Base-by-base conservation (phyloP, 306 rosid genomes). In the Vigna reflexopilosa region DNA sequence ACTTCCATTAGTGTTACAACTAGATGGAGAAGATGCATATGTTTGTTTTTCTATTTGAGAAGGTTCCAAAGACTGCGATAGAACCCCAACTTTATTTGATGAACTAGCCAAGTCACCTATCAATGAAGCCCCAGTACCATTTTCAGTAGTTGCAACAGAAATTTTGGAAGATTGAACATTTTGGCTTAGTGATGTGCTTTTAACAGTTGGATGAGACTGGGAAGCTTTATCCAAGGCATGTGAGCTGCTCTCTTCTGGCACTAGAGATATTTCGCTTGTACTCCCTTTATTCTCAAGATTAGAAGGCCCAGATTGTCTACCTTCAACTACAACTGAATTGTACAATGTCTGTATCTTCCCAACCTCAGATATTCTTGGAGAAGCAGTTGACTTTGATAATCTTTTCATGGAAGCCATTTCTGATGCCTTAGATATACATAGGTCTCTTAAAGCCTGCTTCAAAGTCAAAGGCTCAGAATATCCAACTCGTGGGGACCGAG, bases 371-470 rank as follows among this genome's bases (percentile, higher is more conserved):
- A 81, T 69, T 84, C 96, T 84, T 48, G 97, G 83, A 83, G 97
- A 85, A 78, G 85, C 80, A 49, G 94, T 77, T 54, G 90, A 85
- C 89, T 96, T 93, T 44, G 99, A 91, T 80, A 93, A 86, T 45
- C 99, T 90, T 75, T 86, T 93, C 88, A 86, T 88, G 48, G 98
- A 96, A 82, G 99, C 99, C 98, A 96, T 87, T 90, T 96, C 99
- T 14, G 99, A 93, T 62, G 99, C 99, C 95, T 91, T 96, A 6
- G 99, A 89, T 87, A 96, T 86, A 72, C 93, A 90, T 32, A 90
- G 82, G 82, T 96, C 99, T 81, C 99, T 90, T 40, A 96, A 81
- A 26, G 99, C 99, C 78, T 96, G 99, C 89, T 96, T 96, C 81
- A 96, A 73, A 70, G 89, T 91, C 40, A 86, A 93, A 17, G 97